Evolutionary conservation across 495 filamentous ascomycete species (phyloP).

Genomic region (Daldinia concentrica): DNA sequence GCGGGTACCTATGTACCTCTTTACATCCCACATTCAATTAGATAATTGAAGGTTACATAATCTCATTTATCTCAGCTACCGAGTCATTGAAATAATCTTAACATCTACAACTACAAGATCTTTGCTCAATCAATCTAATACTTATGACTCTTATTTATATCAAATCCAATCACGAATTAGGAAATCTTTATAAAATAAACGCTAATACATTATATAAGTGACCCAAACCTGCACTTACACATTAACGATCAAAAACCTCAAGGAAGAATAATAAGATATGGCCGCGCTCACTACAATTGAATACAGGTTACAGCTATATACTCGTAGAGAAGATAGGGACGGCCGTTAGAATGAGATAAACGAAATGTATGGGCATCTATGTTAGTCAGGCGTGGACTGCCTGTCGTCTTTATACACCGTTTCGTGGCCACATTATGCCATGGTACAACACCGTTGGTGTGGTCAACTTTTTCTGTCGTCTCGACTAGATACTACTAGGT

Average conservation of each 20-base stretch:
- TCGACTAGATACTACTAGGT: constrained; percentile 19
- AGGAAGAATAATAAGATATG: constrained; percentile 8
- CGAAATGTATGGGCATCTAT: constrained; percentile 34
- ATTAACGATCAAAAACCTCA: neutral
- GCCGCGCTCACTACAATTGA: constrained; percentile 36
- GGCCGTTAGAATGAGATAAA: constrained; percentile 27
- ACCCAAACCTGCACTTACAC: neutral
- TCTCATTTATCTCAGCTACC: neutral
- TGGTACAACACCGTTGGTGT: constrained; percentile 21
- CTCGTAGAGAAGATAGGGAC: constrained; percentile 24
- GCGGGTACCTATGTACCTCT: constrained; percentile 24
- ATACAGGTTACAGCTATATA: constrained; percentile 37
- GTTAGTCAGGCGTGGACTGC: constrained; percentile 23
- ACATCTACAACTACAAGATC: neutral
- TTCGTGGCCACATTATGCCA: constrained; percentile 40
- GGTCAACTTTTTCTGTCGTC: constrained; percentile 6
- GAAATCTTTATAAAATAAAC: too few species aligned
- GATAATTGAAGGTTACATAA: too few species aligned
- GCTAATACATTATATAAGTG: too few species aligned
- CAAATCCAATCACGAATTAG: neutral
- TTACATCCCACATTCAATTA: neutral
- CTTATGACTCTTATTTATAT: too few species aligned
- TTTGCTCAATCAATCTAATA: too few species aligned
- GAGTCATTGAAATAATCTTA: neutral
- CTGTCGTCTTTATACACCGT: constrained; percentile 38